phyloP scores from a whole-genome alignment of 768 basidiomycete genomes.

The Tricholoma bakamatsutake region DNA sequence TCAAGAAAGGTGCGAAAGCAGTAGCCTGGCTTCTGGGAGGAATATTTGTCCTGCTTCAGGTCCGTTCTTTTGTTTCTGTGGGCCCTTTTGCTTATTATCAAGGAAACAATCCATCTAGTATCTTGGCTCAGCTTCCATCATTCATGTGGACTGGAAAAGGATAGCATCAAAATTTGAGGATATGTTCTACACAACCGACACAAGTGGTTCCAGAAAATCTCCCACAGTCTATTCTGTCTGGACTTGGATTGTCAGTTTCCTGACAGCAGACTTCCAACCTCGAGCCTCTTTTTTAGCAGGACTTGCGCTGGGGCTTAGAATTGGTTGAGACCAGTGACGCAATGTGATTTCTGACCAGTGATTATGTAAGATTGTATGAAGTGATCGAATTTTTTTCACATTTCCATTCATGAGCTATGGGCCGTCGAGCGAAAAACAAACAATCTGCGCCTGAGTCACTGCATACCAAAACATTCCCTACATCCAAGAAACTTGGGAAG shows the following conservation, averaged over 20 bases:
- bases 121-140: slow-evolving; percentile 61
- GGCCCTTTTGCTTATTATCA: not conserved
- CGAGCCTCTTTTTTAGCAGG: slow-evolving; percentile 87
- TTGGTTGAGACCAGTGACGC: slow-evolving; percentile 47
- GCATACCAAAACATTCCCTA: slow-evolving; percentile 31
- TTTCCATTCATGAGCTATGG: slow-evolving; percentile 43
- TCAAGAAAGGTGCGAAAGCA: slow-evolving; percentile 89
- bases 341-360: not conserved
- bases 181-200: slow-evolving; percentile 60
- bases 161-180: slow-evolving; percentile 65
- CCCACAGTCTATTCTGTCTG: slow-evolving; percentile 64
- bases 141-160: slow-evolving; percentile 78
- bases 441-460: slow-evolving; percentile 66
- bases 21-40: slow-evolving; percentile 87
- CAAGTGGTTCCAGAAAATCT: slow-evolving; percentile 45
- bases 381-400: slow-evolving; percentile 17
- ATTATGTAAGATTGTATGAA: not conserved
- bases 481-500: slow-evolving; percentile 61
- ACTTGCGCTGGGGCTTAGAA: slow-evolving; percentile 69
- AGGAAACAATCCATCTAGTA: slow-evolving; percentile 45
- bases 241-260: slow-evolving; percentile 67
- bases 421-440: slow-evolving; percentile 81
- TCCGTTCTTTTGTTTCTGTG: slow-evolving; percentile 25
- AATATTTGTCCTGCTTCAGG: slow-evolving; percentile 87
- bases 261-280: slow-evolving; percentile 90